phyloP scores from a whole-genome alignment of 139 green algal species.

The Desmodesmus armatus region DNA sequence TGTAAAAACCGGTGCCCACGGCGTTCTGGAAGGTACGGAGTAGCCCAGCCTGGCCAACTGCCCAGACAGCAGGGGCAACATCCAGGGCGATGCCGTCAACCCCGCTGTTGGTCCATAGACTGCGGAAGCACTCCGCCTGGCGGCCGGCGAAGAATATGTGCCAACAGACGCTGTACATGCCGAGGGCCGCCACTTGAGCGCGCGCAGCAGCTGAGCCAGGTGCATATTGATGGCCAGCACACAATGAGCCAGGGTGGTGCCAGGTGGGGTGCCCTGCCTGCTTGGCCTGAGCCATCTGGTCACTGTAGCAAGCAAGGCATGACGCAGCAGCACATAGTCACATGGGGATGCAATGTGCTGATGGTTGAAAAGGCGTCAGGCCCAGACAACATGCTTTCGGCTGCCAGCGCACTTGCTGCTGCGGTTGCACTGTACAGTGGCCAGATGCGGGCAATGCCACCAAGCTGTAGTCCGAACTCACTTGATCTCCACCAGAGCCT shows the following conservation, averaged over 20 bases:
- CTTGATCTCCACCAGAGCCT: slow-evolving; percentile 1
- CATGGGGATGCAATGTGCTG: too few relatives aligned
- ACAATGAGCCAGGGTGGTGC: background rate
- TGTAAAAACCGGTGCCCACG: background rate
- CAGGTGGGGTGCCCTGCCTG: background rate
- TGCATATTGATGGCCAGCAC: background rate
- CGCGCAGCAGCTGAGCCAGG: background rate
- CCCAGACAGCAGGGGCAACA: background rate
- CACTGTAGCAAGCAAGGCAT: background rate
- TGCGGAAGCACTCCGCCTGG: background rate
- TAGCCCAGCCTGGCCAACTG: background rate
- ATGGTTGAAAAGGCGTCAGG: too few relatives aligned
- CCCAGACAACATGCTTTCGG: too few relatives aligned
- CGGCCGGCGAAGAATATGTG: background rate
- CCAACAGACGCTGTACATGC: background rate
- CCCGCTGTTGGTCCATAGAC: background rate
- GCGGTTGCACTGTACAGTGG: background rate
- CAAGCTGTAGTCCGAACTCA: too few relatives aligned
- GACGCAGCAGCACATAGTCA: background rate
- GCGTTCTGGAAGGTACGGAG: background rate
- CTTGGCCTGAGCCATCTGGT: background rate
- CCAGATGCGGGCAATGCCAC: too few relatives aligned
- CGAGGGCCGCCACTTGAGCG: background rate
- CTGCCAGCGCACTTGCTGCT: background rate
- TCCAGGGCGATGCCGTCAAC: background rate